A percentile compares a stretch with the other conserved stretches of the same genome.
phyloP scores from a whole-genome alignment of 1,284 basidiomycete genomes.

The Hortiboletus rubellus region DNA sequence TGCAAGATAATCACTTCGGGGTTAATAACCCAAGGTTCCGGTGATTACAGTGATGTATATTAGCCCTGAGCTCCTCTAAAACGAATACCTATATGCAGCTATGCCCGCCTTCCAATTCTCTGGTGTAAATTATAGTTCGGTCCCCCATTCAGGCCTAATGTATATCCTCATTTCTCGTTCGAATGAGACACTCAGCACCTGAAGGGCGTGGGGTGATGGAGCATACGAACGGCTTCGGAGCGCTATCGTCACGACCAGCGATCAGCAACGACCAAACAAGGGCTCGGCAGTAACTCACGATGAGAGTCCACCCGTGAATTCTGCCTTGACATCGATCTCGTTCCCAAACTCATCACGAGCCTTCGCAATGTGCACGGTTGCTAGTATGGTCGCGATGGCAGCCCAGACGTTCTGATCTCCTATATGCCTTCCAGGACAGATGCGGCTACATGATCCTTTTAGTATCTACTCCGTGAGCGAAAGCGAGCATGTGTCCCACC shows the following conservation, averaged over 20 bases:
- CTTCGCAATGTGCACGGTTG: slow-evolving; percentile 24
- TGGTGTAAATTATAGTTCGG: neutral
- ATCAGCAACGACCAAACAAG: slow-evolving; percentile 6
- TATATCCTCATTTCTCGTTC: neutral
- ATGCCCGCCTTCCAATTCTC: too few relatives aligned
- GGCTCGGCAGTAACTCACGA: slow-evolving; percentile 8
- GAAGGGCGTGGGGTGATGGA: slow-evolving; percentile 20
- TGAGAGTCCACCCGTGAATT: slow-evolving; percentile 28
- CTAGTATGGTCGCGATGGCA: slow-evolving; percentile 24
- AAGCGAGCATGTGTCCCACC: slow-evolving; percentile 11
- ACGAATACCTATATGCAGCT: too few relatives aligned
- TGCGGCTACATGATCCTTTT: slow-evolving; percentile 15
- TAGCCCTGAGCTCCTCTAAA: too few relatives aligned
- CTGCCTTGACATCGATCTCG: slow-evolving; percentile 23
- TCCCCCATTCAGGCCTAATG: neutral
- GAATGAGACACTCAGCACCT: slow-evolving; percentile 18
- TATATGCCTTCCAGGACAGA: slow-evolving; percentile 28
- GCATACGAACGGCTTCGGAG: slow-evolving; percentile 29
- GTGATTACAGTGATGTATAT: too few relatives aligned
- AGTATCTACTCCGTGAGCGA: neutral
- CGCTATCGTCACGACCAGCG: slow-evolving; percentile 4
- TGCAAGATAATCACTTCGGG: too few relatives aligned
- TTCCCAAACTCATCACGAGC: slow-evolving; percentile 18
- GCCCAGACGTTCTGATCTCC: slow-evolving; percentile 30
- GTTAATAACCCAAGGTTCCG: too few relatives aligned